Conservation (phyloP, 2,329 filamentous ascomycete genomes). For the Colletotrichum tabaci region DNA sequence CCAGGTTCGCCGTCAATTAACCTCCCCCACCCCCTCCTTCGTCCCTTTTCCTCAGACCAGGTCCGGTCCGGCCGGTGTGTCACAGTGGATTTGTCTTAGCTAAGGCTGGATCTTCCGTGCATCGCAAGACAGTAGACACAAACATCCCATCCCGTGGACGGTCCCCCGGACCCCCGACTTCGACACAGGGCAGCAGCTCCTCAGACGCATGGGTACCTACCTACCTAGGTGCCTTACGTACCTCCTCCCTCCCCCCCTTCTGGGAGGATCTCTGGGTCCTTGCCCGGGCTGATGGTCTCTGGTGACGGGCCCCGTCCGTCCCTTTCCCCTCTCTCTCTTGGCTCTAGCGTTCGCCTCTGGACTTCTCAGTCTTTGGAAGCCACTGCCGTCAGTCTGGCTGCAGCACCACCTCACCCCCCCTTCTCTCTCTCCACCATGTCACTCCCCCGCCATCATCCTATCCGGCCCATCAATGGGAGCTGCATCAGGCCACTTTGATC, state of each 20-base stretch:
- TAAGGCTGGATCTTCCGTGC: slow-evolving; percentile 35
- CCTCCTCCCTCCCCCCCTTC: too few relatives aligned
- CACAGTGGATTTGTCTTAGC: slow-evolving; percentile 26
- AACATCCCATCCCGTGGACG: neutral
- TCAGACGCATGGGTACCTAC: slow-evolving; percentile 1
- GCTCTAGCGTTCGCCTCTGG: neutral
- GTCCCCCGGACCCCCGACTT: neutral
- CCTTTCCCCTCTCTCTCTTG: neutral
- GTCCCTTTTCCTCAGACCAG: slow-evolving; percentile 11
- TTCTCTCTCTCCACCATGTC: slow-evolving; percentile 15
- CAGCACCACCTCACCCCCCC: slow-evolving; percentile 3
- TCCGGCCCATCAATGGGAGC: slow-evolving; percentile 31
- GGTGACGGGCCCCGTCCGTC: slow-evolving; percentile 11
- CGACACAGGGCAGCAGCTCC: slow-evolving; percentile 8
- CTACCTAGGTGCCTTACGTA: too few relatives aligned
- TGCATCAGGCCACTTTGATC: slow-evolving; percentile 41
- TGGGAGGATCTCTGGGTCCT: neutral
- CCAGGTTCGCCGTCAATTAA: slow-evolving; percentile 10
- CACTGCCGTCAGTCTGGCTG: neutral
- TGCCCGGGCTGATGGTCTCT: slow-evolving; percentile 8
- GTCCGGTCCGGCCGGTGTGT: slow-evolving; percentile 8
- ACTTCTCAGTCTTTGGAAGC: slow-evolving; percentile 3
- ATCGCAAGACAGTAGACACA: neutral
- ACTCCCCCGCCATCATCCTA: slow-evolving; percentile 40
- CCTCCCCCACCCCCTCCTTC: neutral